Evolutionary conservation across 2,329 filamentous ascomycete genomes (phyloP), one percentile per base, ranked within the genome.

Genomic region (Orbilia ellipsospora): DNA sequence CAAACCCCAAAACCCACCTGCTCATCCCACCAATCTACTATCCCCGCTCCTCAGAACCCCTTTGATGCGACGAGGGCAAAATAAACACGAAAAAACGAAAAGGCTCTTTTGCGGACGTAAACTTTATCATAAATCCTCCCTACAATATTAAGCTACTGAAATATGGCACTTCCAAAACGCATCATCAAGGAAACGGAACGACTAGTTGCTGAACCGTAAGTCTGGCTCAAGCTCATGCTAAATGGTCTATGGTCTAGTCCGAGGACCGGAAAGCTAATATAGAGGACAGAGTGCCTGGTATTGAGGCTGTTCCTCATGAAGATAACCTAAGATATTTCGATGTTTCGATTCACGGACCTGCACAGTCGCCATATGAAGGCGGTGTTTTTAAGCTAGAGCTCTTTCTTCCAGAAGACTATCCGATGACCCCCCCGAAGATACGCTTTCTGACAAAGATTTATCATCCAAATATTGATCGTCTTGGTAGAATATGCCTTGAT

Each of bases 141-240:
- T 36, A 36, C 31, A 36, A 36, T 36, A 36, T 10, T 36, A 36
- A 36, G 8, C 1, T 6, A 36, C 10, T 7, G 31, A 36, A 81
- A 77, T 77, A 87, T 86, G 92, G 90, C 93, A 78, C 86, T 99
- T 78, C 94, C 95, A 36, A 99, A 99, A 87, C 88, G 95, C 82
- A 99, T 99, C 81, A 88, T 98, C 81, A 99, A 99, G 85, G 96
- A 99, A 88, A 99, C 95, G 18, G 94, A 99, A 85, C 90, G 95
- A 81, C 88, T 99, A 79, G 94, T 96, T 89, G 92, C 92, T 78
- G 95, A 99, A 84, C 95, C 95, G 93, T 97, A 87, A 83, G 92
- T 82, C 52, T n/a, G 57, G 31, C 48, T 72, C 59, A 31, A n/a
- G 40, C n/a, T 44, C 40, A 44, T 44, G 40, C n/a, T 12, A 48